Conservation (phyloP, 2,329 filamentous ascomycete species). For the Tolypocladium cylindrosporum region DNA sequence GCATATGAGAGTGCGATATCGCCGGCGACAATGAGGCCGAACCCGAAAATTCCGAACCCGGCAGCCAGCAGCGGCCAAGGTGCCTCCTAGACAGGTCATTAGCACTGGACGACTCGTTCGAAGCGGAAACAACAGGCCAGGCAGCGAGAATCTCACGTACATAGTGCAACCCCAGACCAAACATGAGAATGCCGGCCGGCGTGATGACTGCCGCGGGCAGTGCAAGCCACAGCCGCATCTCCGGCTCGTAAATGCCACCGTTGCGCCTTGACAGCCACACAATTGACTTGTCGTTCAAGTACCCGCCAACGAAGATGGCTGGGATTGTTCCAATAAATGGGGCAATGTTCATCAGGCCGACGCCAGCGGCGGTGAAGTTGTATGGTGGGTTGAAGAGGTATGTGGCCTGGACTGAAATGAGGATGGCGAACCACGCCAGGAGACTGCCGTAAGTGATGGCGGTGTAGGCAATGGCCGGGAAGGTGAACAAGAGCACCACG, state of each 20-base stretch:
- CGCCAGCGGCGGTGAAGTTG: constrained; percentile 12
- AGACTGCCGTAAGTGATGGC: constrained; percentile 28
- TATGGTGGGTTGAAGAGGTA: constrained; percentile 19
- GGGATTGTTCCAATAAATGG: constrained; percentile 26
- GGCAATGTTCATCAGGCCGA: constrained; percentile 16
- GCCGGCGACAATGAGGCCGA: constrained; percentile 23
- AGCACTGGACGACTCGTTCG: no score
- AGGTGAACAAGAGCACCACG: constrained; percentile 6
- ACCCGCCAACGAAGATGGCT: constrained; percentile 23
- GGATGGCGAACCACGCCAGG: constrained; percentile 24
- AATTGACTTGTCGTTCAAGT: constrained; percentile 26
- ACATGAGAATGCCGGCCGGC: constrained; percentile 23
- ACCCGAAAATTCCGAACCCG: constrained; percentile 23
- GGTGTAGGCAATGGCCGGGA: constrained; percentile 25
- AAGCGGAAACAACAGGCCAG: no score
- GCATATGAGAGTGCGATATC: constrained; percentile 22
- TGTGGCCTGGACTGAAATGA: constrained; percentile 5
- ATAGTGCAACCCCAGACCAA: constrained; percentile 20
- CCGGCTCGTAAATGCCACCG: constrained; percentile 29
- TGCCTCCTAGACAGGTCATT: constrained; percentile 14
- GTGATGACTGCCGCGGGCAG: constrained; percentile 16
- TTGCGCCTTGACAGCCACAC: constrained; percentile 24
- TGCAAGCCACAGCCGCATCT: constrained; percentile 26
- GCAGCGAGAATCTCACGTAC: constrained; percentile 11
- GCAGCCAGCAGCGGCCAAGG: constrained; percentile 28